Base-by-base conservation (phyloP, 345 rosid species). In the Ailanthus altissimus region DNA sequence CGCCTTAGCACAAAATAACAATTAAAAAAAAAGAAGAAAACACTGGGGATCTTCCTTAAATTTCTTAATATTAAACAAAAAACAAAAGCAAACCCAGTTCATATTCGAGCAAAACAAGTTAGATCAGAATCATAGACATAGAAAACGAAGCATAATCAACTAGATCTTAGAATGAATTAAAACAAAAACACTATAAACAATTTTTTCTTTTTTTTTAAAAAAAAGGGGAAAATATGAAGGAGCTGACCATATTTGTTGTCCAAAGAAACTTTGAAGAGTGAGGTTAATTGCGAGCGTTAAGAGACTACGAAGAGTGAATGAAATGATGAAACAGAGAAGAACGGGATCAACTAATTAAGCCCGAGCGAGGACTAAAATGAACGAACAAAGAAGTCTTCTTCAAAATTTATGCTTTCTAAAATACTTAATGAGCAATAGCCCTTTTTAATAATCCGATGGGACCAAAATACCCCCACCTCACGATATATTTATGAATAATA, bases 51-150 rank as follows among this genome's bases (percentile, higher is more conserved):
- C 66, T 63, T 50, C 8, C n/a, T 62, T 3, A 51, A 47, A 14
- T 16, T 62, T 25, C 16, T 13, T 16, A 60, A 72, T 21, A 42
- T 40, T 7, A 57, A 43, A 40, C 26, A 2, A 47, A 43, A 28
- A 40, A 26, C 6, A 10, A 58, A 58, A 58, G 54, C 67, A 26
- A 75, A 49, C 51, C 38, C 67, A 59, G n/a, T 43, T 67, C 60
- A 76, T 25, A 58, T 26, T 6, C 28, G 25, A 70, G 5, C 9
- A 18, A 51, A 77, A 50, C 64, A 70, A 60, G 53, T 21, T 43
- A 70, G 80, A 77, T 70, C 75, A 61, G 54, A 54, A 70, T 21
- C 36, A 20, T 15, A 61, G 15, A 21, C 38, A 69, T 43, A 11
- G 1, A 23, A 60, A 51, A 50, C 46, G n/a, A 38, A 50, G 46